phyloP scores from a whole-genome alignment of 345 rosid genomes.

The Hibiscus syriacus region DNA sequence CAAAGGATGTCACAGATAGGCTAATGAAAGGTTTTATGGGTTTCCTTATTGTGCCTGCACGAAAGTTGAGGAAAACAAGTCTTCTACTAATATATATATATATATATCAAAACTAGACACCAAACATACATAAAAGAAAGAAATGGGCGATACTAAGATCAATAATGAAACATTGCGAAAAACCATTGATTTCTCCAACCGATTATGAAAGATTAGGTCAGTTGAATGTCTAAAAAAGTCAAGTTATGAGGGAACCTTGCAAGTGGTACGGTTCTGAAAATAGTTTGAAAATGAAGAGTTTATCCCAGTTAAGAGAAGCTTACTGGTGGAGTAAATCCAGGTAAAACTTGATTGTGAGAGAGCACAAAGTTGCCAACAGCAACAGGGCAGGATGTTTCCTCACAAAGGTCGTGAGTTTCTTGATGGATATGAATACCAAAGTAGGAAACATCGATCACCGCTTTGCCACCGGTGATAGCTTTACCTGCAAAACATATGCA shows the following conservation, averaged over 20 bases:
- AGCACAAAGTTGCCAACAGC: constrained; percentile 38
- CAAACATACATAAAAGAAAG: background rate
- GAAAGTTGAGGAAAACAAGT: background rate
- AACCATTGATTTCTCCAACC: background rate
- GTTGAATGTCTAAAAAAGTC: background rate
- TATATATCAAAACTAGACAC: too few species aligned
- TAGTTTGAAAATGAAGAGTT: background rate
- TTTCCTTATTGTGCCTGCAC: background rate
- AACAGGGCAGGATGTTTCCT: constrained; percentile 44
- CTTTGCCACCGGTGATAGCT: constrained; percentile 36
- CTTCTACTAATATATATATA: background rate
- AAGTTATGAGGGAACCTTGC: background rate
- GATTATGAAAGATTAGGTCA: background rate
- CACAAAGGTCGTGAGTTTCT: constrained; percentile 46
- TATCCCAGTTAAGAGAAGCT: constrained; percentile 7
- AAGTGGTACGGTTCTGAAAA: background rate
- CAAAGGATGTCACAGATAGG: background rate
- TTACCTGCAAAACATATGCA: constrained; percentile 18
- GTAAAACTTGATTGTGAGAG: constrained; percentile 43
- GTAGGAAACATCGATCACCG: constrained; percentile 36
- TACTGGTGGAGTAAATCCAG: constrained; percentile 46
- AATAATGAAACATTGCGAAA: background rate
- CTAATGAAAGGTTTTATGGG: background rate
- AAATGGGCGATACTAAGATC: background rate
- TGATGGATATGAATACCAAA: constrained; percentile 35